A percentile compares a stretch with the other conserved stretches of the same genome.
phyloP scores from a whole-genome alignment of 2,329 filamentous ascomycete genomes.

The Colletotrichum coccodes region DNA sequence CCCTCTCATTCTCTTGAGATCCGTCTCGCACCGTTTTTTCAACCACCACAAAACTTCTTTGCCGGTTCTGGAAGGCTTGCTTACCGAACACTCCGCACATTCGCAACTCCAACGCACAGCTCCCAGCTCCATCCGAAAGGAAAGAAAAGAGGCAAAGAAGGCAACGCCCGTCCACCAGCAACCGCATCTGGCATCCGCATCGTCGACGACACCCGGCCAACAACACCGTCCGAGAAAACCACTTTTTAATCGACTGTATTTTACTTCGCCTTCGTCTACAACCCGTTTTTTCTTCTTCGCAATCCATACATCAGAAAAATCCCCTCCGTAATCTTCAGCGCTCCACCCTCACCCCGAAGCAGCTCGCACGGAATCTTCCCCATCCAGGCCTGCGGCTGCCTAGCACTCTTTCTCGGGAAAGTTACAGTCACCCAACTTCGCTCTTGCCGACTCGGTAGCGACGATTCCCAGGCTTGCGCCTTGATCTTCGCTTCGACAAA shows the following conservation, averaged over 20 bases:
- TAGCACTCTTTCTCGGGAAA: background rate
- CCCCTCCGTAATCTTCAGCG: slow-evolving; percentile 27
- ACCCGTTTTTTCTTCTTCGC: slow-evolving; percentile 6
- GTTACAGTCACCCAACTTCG: background rate
- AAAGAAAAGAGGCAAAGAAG: background rate
- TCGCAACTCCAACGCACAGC: slow-evolving; percentile 24
- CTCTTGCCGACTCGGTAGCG: background rate
- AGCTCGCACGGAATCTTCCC: background rate
- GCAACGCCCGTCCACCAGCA: background rate
- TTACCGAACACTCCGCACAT: slow-evolving; percentile 14
- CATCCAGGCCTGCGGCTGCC: background rate
- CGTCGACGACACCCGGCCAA: background rate
- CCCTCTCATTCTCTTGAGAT: slow-evolving; percentile 32
- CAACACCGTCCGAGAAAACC: slow-evolving; percentile 30
- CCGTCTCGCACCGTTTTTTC: slow-evolving; percentile 32
- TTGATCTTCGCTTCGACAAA: slow-evolving; percentile 11
- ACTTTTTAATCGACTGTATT: slow-evolving; percentile 51
- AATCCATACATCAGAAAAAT: slow-evolving; percentile 11
- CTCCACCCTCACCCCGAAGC: slow-evolving; percentile 3
- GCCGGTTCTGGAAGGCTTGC: slow-evolving; percentile 31
- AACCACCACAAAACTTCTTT: slow-evolving; percentile 13
- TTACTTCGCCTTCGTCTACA: slow-evolving; percentile 35
- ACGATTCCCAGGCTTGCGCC: slow-evolving; percentile 6
- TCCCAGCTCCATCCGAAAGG: background rate
- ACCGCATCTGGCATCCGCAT: slow-evolving; percentile 17